Percentiles rank a stretch among this genome's conserved stretches.
Conservation (phyloP, 2,329 filamentous ascomycete species). For the Arthrobotrys iridis region DNA sequence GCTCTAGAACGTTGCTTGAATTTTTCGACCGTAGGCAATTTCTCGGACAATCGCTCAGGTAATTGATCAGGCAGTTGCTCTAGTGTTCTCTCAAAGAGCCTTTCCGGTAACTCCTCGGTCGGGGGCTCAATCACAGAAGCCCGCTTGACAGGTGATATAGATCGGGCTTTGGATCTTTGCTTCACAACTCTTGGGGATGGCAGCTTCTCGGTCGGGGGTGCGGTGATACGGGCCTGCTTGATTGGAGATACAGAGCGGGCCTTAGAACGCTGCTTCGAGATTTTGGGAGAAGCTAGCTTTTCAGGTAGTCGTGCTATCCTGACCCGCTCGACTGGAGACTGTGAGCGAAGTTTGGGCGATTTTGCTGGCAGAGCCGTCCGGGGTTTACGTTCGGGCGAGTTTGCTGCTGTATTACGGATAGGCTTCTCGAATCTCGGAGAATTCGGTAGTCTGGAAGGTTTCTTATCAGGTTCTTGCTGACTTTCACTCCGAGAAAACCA, state of each 20-base stretch:
- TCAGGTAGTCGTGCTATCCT: not conserved
- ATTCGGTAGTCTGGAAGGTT: not conserved
- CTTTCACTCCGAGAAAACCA: conserved; percentile 19
- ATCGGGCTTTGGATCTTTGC: not conserved
- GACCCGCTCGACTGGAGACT: conserved; percentile 13
- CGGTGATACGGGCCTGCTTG: not conserved
- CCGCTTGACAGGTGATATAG: not conserved
- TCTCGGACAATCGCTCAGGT: not conserved
- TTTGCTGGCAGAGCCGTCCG: not conserved
- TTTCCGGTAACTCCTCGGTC: not conserved
- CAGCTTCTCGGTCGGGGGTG: not conserved
- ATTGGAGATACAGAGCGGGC: conserved; percentile 2
- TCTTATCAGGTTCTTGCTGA: not conserved
- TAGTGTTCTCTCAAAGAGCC: not conserved
- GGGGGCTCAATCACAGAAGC: not conserved
- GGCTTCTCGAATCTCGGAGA: not conserved
- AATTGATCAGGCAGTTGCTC: not conserved
- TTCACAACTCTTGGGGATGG: not conserved
- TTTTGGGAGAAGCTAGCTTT: not conserved
- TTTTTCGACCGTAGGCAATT: not conserved
- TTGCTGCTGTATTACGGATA: not conserved
- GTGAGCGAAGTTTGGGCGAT: conserved; percentile 10
- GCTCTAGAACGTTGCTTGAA: not conserved
- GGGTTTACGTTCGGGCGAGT: not conserved
- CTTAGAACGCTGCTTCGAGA: not conserved